phyloP scores from a whole-genome alignment of 768 basidiomycete species.

The Psilocybe tampanensis region DNA sequence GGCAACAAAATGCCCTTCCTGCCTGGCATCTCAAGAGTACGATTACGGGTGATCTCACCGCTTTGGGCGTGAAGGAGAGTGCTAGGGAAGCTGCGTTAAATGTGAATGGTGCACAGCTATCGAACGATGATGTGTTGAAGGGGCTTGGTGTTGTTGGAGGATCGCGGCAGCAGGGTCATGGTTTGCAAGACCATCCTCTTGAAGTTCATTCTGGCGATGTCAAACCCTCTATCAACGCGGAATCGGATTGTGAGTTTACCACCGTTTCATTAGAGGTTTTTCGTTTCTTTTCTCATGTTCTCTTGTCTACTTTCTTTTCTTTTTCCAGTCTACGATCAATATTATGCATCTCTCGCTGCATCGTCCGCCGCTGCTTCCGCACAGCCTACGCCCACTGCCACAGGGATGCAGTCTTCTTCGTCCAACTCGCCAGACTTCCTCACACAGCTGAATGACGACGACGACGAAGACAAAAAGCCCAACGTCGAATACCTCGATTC shows the following conservation, averaged over 20 bases:
- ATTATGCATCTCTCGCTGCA: slow-evolving; percentile 77
- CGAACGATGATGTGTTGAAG: slow-evolving; percentile 74
- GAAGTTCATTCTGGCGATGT: slow-evolving; percentile 29
- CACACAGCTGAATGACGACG: slow-evolving; percentile 28
- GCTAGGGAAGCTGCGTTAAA: slow-evolving; percentile 46
- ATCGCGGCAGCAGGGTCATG: slow-evolving; percentile 25
- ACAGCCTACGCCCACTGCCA: slow-evolving; percentile 63
- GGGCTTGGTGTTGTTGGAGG: slow-evolving; percentile 64
- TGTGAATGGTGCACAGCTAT: slow-evolving; percentile 34
- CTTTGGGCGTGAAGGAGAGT: slow-evolving; percentile 77
- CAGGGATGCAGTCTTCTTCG: slow-evolving; percentile 35
- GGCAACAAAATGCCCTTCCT: slow-evolving; percentile 90
- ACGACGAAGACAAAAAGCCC: slow-evolving; percentile 73
- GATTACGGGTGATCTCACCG: slow-evolving; percentile 89
- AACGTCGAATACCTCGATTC: slow-evolving; percentile 67
- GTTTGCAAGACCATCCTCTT: slow-evolving; percentile 14
- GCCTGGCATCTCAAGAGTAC: slow-evolving; percentile 97
- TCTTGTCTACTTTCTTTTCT: neutral
- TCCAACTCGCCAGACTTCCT: slow-evolving; percentile 52
- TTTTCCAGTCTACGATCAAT: slow-evolving; percentile 71
- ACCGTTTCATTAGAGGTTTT: neutral
- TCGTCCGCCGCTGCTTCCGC: slow-evolving; percentile 56
- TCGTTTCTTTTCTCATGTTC: neutral
- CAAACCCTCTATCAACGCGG: slow-evolving; percentile 51
- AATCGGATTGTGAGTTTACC: slow-evolving; percentile 63